These are phyloP conservation scores for Saksenaea vasiformis DNA, from an alignment of 371 early-diverging fungal species.

Conservation along the genomic window DNA sequence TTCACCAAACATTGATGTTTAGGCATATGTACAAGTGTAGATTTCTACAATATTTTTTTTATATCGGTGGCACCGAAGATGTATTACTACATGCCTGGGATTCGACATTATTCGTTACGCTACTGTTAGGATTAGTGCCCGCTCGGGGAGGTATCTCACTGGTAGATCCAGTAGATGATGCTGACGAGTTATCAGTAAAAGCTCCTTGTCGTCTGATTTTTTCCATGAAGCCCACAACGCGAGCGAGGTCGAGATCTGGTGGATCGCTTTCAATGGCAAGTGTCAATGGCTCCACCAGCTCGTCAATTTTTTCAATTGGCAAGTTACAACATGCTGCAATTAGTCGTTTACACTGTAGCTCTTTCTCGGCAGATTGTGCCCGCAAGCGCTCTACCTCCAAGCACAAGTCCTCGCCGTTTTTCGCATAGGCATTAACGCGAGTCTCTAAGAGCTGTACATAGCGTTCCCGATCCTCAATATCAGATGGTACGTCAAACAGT, in stretches of 20 bases:
- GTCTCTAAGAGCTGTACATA: conserved; percentile 41
- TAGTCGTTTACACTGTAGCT: conserved; percentile 71
- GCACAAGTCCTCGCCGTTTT: conserved; percentile 42
- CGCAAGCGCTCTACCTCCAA: conserved; percentile 40
- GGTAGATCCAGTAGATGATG: not conserved
- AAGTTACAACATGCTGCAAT: conserved; percentile 77
- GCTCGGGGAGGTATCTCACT: not conserved
- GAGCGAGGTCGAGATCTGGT: conserved; percentile 59
- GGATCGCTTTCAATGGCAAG: conserved; percentile 77
- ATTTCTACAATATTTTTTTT: not conserved
- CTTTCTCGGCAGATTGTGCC: conserved; percentile 50
- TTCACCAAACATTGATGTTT: no score
- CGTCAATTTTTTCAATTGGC: conserved; percentile 68
- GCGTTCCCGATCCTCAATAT: conserved; percentile 16
- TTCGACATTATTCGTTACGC: not conserved
- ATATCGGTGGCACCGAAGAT: not conserved
- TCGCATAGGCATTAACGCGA: conserved; percentile 50
- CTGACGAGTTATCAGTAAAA: conserved; percentile 17
- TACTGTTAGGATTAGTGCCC: not conserved
- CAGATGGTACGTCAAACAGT: conserved; percentile 12
- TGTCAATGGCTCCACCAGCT: conserved; percentile 65
- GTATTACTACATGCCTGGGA: not conserved
- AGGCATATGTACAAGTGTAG: not conserved
- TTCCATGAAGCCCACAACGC: conserved; percentile 63
- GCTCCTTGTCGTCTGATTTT: conserved; percentile 50